Evolutionary conservation across 352 stramenopile genomes (phyloP).

Genomic region (Globisporangium splendens): DNA sequence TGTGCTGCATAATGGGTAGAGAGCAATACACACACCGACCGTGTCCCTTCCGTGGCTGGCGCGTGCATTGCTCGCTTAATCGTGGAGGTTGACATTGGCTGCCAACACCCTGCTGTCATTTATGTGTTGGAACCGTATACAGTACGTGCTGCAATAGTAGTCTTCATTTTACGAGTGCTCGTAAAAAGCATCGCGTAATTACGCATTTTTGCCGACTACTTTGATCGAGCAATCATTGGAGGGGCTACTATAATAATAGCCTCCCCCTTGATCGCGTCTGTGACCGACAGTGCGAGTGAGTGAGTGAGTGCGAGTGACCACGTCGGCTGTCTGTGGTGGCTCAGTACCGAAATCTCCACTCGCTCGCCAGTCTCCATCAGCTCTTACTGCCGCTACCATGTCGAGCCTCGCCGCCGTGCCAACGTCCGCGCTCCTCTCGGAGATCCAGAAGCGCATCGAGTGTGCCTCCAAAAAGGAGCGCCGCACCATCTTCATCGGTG

Average conservation of each 20-base stretch:
- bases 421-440: constrained; percentile 83
- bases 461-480: constrained; percentile 92
- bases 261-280: background rate
- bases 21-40: background rate
- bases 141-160: too few relatives aligned
- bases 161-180: background rate
- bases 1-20: background rate
- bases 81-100: background rate
- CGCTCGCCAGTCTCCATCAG: background rate
- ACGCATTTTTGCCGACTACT: background rate
- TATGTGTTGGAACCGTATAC: background rate
- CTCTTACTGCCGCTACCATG: constrained; percentile 27
- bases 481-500: constrained; percentile 93
- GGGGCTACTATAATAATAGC: background rate
- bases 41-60: too few relatives aligned
- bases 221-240: background rate
- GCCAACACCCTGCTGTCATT: background rate
- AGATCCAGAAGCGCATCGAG: constrained; percentile 91
- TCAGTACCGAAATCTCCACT: constrained; percentile 1
- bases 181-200: background rate
- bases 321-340: background rate
- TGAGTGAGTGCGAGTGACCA: background rate
- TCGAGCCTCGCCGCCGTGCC: constrained; percentile 65
- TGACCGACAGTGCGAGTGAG: background rate
- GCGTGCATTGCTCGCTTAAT: background rate